Evolutionary conservation across 306 rosid genomes (phyloP).

Genomic region (apple (Malus domestica)): DNA sequence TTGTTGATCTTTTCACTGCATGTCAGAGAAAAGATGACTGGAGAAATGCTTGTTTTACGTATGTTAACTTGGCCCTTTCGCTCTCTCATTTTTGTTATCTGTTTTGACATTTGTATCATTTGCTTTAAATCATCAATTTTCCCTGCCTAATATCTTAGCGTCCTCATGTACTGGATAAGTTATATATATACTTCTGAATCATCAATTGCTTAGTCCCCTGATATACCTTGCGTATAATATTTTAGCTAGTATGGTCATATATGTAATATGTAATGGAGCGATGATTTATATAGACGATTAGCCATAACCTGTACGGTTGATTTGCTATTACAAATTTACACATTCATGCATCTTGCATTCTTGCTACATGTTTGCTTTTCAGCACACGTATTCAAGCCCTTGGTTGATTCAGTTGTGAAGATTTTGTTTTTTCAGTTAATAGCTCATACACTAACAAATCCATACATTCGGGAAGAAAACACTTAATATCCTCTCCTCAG

Average conservation of each 20-base stretch:
- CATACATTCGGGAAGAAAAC: background rate
- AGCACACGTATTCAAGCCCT: background rate
- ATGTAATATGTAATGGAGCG: background rate
- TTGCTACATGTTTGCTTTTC: background rate
- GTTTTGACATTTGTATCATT: background rate
- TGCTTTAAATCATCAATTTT: background rate
- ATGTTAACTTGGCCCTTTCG: constrained; percentile 25
- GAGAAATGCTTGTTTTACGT: constrained; percentile 71
- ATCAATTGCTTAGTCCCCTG: background rate
- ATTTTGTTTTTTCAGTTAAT: background rate
- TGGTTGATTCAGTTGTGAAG: background rate
- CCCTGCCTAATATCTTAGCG: background rate
- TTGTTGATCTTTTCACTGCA: constrained; percentile 69
- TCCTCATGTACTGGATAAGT: background rate
- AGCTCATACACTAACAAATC: background rate
- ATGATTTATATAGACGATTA: background rate
- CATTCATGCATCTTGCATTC: background rate
- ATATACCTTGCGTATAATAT: background rate
- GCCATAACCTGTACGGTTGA: background rate
- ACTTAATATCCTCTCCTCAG: background rate
- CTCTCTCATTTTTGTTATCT: background rate
- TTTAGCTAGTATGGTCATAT: background rate
- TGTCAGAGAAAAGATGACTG: constrained; percentile 63
- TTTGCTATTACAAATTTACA: background rate
- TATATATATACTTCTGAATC: background rate